Conservation (phyloP, 2,329 filamentous ascomycete genomes). For the Ilyonectria destructans region DNA sequence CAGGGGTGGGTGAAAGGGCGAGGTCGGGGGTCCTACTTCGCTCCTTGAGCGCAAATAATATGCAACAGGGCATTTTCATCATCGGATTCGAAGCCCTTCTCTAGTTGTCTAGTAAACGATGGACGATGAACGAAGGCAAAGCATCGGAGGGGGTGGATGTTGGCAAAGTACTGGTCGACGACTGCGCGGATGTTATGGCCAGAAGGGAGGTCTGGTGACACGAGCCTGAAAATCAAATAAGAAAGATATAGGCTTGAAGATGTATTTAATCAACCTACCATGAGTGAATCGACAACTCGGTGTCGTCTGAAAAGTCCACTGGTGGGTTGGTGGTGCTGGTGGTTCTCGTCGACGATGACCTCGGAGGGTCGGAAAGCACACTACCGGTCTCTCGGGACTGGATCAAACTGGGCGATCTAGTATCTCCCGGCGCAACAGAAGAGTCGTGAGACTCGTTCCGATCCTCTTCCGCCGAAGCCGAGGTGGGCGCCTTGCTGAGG, state of each 20-base stretch:
- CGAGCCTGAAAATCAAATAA: constrained; percentile 49
- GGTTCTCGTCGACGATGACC: constrained; percentile 42
- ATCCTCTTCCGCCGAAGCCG: constrained; percentile 46
- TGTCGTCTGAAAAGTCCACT: constrained; percentile 48
- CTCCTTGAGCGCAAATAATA: constrained; percentile 58
- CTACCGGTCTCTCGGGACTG: constrained; percentile 46
- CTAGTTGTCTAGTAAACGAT: constrained; percentile 57
- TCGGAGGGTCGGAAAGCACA: constrained; percentile 33
- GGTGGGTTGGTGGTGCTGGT: constrained; percentile 41
- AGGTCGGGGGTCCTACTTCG: constrained; percentile 51
- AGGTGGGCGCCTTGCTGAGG: constrained; percentile 48
- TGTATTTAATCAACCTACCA: constrained; percentile 33
- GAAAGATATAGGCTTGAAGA: neutral
- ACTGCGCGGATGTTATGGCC: constrained; percentile 55
- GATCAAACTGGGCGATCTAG: constrained; percentile 46
- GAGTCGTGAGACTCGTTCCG: constrained; percentile 38
- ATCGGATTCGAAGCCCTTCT: constrained; percentile 55
- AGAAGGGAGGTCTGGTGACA: constrained; percentile 53
- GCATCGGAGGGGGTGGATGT: constrained; percentile 59
- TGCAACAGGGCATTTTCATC: constrained; percentile 57
- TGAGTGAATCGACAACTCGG: constrained; percentile 48
- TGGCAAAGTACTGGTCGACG: constrained; percentile 58
- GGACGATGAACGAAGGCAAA: constrained; percentile 60
- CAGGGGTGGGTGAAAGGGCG: neutral
- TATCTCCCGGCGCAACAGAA: constrained; percentile 38